Evolutionary conservation across 2,329 filamentous ascomycete genomes (phyloP).

Genomic region (Trichoderma aggressivum): DNA sequence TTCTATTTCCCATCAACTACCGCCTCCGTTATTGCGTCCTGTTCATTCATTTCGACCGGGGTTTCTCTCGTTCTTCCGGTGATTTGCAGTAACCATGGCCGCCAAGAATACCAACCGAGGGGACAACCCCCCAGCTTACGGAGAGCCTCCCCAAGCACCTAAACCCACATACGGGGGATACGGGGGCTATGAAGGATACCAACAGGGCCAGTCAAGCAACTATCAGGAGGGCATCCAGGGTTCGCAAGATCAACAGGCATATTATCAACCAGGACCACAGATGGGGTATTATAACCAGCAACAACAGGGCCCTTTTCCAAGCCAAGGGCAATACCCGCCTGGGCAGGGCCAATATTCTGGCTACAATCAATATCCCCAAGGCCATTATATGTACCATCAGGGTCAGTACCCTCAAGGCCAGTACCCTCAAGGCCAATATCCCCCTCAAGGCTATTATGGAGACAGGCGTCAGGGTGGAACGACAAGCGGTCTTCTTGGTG

Average conservation of each 20-base stretch:
- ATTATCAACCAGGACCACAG: conserved; percentile 41
- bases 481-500: conserved; percentile 40
- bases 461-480: conserved; percentile 21
- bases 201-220: conserved; percentile 30
- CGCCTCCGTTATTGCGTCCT: neutral
- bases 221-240: conserved; percentile 29
- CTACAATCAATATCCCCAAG: neutral
- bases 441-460: conserved; percentile 36
- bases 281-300: conserved; percentile 45
- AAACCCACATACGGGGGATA: conserved; percentile 43
- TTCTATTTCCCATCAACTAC: neutral
- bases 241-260: conserved; percentile 31
- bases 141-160: conserved; percentile 36
- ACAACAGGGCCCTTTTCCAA: conserved; percentile 34
- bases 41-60: neutral
- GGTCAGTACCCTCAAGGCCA: conserved; percentile 28
- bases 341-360: neutral
- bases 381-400: neutral
- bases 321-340: conserved; percentile 31
- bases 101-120: conserved; percentile 19
- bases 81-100: neutral
- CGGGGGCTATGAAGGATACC: conserved; percentile 26
- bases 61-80: neutral
- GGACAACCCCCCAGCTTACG: conserved; percentile 51
- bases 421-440: conserved; percentile 24